Evolutionary conservation across 768 basidiomycete species (phyloP).

Genomic region (Mycena metata): DNA sequence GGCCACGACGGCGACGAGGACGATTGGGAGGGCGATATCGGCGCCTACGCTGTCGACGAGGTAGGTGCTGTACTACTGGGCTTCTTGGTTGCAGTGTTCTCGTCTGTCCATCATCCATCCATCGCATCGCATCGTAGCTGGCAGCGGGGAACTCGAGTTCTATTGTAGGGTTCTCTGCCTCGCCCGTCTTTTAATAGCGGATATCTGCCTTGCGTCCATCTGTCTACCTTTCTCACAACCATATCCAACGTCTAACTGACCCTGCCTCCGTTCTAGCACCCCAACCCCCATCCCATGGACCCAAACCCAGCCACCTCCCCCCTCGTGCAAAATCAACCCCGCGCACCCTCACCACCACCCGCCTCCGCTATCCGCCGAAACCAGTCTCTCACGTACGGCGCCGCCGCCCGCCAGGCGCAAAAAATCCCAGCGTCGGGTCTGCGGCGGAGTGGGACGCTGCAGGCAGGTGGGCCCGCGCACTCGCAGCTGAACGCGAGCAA

Average conservation of each 20-base stretch:
- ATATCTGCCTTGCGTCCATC: too few species aligned
- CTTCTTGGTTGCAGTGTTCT: too few species aligned
- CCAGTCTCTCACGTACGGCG: slow-evolving; percentile 82
- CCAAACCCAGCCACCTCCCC: slow-evolving; percentile 61
- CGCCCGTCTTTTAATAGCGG: too few species aligned
- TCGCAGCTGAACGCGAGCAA: slow-evolving; percentile 22
- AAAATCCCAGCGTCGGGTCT: slow-evolving; percentile 65
- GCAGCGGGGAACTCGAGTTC: too few species aligned
- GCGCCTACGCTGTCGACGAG: slow-evolving; percentile 74
- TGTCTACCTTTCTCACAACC: too few species aligned
- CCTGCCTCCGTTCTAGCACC: too few species aligned
- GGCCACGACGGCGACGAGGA: slow-evolving; percentile 92
- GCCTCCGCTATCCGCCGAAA: slow-evolving; percentile 82
- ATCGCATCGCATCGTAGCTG: too few species aligned
- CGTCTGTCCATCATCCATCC: too few species aligned
- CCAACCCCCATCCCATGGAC: slow-evolving; percentile 59
- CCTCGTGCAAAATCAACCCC: slow-evolving; percentile 44
- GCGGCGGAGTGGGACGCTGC: slow-evolving; percentile 83
- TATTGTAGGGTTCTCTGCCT: too few species aligned
- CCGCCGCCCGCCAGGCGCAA: slow-evolving; percentile 65
- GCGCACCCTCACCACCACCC: slow-evolving; percentile 81
- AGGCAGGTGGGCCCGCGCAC: slow-evolving; percentile 63
- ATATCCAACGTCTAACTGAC: too few species aligned
- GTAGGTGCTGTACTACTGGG: slow-evolving; percentile 56
- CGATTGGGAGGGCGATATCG: slow-evolving; percentile 83